Evolutionary conservation across 805 yeast species (phyloP).

Genomic region (Wilhelminamyces savonicus): DNA sequence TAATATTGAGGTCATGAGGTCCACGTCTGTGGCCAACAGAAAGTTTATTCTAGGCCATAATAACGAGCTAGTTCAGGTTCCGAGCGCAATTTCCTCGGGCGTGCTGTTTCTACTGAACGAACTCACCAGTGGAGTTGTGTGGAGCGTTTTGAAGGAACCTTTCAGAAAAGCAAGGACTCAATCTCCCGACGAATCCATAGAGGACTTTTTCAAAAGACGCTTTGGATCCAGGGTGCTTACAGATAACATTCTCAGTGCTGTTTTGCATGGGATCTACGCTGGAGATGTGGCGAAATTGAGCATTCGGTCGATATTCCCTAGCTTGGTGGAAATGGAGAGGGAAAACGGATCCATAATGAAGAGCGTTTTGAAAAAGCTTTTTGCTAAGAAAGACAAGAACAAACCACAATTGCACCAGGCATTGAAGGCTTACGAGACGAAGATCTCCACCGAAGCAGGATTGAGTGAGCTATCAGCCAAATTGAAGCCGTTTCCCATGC

Average conservation of each 20-base stretch:
- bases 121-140: slow-evolving; percentile 37
- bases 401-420: slow-evolving; percentile 1
- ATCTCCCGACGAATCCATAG: slow-evolving; percentile 63
- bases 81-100: slow-evolving; percentile 32
- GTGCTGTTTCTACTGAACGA: slow-evolving; percentile 30
- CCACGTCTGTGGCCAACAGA: slow-evolving; percentile 57
- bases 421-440: slow-evolving; percentile 31
- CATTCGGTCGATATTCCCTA: slow-evolving; percentile 53
- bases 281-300: slow-evolving; percentile 70
- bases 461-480: slow-evolving; percentile 27
- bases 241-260: slow-evolving; percentile 66
- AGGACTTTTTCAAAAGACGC: slow-evolving; percentile 59
- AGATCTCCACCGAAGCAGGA: slow-evolving; percentile 34
- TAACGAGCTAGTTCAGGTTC: slow-evolving; percentile 48
- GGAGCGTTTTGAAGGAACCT: slow-evolving; percentile 47
- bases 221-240: slow-evolving; percentile 51
- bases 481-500: slow-evolving; percentile 55
- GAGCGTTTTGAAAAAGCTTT: slow-evolving; percentile 30
- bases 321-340: slow-evolving; percentile 51
- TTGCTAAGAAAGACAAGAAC: slow-evolving; percentile 4
- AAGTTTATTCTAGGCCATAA: slow-evolving; percentile 54
- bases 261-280: slow-evolving; percentile 86
- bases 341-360: slow-evolving; percentile 53
- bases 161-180: slow-evolving; percentile 24
- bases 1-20: slow-evolving; percentile 53